These are phyloP conservation scores for Pichia cactophila DNA, from an alignment of 1,139 yeast genomes.

Conservation along the genomic window DNA sequence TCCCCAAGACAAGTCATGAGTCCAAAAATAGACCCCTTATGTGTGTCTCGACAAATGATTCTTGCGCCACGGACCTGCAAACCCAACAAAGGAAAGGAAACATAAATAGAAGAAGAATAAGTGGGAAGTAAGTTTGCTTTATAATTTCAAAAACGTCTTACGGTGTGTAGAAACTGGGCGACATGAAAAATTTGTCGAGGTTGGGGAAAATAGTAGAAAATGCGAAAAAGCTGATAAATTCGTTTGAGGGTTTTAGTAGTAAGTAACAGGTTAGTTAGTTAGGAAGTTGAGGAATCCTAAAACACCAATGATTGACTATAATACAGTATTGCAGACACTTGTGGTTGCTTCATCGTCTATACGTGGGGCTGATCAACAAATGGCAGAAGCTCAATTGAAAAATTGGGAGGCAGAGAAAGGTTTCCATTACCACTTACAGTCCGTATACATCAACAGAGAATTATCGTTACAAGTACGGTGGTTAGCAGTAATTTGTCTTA, in stretches of 20 bases:
- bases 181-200: no score
- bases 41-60: conserved; percentile 23
- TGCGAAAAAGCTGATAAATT: no score
- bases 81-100: not conserved
- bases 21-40: conserved; percentile 10
- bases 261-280: no score
- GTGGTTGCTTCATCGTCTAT: conserved; percentile 21
- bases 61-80: conserved; percentile 15
- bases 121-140: not conserved
- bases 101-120: conserved; percentile 24
- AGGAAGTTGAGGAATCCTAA: not conserved
- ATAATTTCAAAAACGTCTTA: no score
- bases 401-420: conserved; percentile 62
- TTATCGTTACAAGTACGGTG: conserved; percentile 64
- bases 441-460: conserved; percentile 52
- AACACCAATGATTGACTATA: conserved; percentile 13
- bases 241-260: not conserved
- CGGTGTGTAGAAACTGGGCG: no score
- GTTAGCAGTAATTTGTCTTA: conserved; percentile 81
- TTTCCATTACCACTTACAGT: conserved; percentile 26
- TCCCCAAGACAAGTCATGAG: conserved; percentile 19
- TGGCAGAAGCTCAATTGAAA: conserved; percentile 63
- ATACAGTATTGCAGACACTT: conserved; percentile 20
- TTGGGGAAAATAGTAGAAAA: no score
- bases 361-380: conserved; percentile 20